phyloP scores from a whole-genome alignment of 2,329 filamentous ascomycete species.

The Purpureocillium takamizusanense region DNA sequence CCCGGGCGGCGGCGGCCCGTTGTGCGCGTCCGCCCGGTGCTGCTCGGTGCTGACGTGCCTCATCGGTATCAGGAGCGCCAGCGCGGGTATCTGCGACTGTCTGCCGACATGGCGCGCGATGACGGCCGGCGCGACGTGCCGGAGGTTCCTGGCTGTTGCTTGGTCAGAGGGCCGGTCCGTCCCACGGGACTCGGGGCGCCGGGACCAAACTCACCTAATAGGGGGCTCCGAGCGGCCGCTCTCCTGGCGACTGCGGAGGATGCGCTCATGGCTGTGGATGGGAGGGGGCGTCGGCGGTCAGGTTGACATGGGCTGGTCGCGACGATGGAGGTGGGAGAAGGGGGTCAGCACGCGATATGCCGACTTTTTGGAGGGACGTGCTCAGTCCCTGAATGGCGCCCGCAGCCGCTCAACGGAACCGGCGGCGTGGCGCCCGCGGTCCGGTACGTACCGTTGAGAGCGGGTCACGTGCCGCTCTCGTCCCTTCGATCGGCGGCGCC shows the following conservation, averaged over 20 bases:
- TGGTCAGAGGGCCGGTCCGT: constrained; percentile 8
- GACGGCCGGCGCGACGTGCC: constrained; percentile 35
- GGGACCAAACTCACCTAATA: constrained; percentile 37
- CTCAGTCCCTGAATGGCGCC: no score
- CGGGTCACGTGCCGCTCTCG: no score
- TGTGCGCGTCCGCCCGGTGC: constrained; percentile 39
- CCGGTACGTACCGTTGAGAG: no score
- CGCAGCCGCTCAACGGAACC: no score
- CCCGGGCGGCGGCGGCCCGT: constrained; percentile 69
- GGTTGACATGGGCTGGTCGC: background rate
- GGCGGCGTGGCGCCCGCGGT: no score
- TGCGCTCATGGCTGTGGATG: constrained; percentile 39
- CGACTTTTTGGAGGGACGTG: no score
- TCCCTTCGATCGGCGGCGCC: no score
- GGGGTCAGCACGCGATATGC: no score
- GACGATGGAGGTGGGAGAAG: background rate
- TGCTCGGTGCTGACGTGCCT: constrained; percentile 51
- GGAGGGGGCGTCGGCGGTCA: background rate
- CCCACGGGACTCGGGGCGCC: no score
- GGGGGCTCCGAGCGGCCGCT: constrained; percentile 43
- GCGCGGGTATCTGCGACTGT: constrained; percentile 37
- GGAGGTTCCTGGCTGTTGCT: constrained; percentile 33
- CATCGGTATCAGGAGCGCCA: constrained; percentile 48
- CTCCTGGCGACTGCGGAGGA: constrained; percentile 46
- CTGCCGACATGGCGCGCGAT: constrained; percentile 37